Base-by-base conservation (phyloP, 2,329 filamentous ascomycete species). In the Periconia sp. region DNA sequence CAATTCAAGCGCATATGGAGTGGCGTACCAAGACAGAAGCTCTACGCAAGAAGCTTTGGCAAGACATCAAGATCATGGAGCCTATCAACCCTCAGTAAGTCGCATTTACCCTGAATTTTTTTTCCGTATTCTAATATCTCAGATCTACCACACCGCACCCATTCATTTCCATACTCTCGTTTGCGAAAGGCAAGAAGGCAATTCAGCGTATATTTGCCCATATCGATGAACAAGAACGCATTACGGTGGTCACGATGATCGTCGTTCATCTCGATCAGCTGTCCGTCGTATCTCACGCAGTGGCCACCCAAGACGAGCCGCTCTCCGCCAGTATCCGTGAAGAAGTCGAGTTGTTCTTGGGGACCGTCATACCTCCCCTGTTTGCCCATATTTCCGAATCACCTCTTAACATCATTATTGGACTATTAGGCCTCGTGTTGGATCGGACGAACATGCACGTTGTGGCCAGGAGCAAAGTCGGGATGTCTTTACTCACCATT, bases 191-290 rank as follows among this genome's bases (percentile, higher is more conserved):
- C 68, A 97, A 97, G 79, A 96, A 94, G 78, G 91, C 90, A 1
- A 91, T 99, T 56, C 92, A 92, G 47, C 91, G 94, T 51, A 90
- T 97, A 49, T 97, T 97, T 83, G 88, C 92, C 42, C 91, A 97
- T 68, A 90, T 97, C 49, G 89, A 90, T 59, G 89, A 92, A 57
- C 90, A 97, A 69, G 92, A 97, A 75, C 90, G 93, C 47, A 92
- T 94, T 19, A 97, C 92, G 1, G 91, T 97, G 58, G 81, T 99
- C 57, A 99, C 94, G 6, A 93, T 99, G 83, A 93, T 99, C 61
- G 85, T 96, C 54, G 88, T 97, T 48, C 92, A 97, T 65, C 85
- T 99, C 31, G 94, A 97, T 72, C 86, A 90, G 61, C 82, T 99
- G 41, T 92, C 97, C 65, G 93, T 99, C 47, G 88, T 97, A 54